phyloP scores from a whole-genome alignment of 2,329 filamentous ascomycete species.

The Rosellinia necatrix region DNA sequence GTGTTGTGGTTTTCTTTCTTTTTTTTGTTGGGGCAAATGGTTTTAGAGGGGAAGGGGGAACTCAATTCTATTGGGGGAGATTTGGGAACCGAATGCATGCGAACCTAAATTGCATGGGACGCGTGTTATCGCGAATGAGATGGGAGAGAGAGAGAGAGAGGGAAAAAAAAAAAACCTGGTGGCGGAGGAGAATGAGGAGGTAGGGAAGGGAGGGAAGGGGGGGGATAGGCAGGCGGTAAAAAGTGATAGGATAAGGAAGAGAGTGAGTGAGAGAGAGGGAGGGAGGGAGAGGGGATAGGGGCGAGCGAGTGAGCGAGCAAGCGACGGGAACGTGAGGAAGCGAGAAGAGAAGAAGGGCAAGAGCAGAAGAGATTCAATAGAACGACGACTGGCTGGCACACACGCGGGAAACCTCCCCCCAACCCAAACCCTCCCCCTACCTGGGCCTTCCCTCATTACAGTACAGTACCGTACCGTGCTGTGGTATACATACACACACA shows the following conservation, averaged over 20 bases:
- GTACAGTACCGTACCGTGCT: no score
- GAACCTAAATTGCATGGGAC: neutral
- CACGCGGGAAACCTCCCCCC: no score
- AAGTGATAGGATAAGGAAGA: neutral
- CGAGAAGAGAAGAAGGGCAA: no score
- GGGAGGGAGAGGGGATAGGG: no score
- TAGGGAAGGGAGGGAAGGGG: neutral
- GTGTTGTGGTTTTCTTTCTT: no score
- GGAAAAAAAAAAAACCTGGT: neutral
- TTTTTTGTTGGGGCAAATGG: neutral
- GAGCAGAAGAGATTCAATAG: no score
- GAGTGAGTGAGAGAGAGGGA: neutral
- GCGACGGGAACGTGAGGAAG: no score
- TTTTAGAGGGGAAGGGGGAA: neutral
- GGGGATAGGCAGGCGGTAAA: neutral
- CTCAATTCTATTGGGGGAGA: neutral
- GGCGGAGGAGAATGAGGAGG: conserved; percentile 1
- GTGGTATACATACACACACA: no score
- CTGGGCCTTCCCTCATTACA: no score
- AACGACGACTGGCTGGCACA: no score
- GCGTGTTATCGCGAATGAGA: neutral
- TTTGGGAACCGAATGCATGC: neutral
- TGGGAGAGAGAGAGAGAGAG: neutral
- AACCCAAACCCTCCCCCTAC: no score
- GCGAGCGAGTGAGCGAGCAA: neutral